Evolutionary conservation across 495 filamentous ascomycete genomes (phyloP), one percentile per base, ranked within the genome.

Genomic region (Penicillium longicatenatum): DNA sequence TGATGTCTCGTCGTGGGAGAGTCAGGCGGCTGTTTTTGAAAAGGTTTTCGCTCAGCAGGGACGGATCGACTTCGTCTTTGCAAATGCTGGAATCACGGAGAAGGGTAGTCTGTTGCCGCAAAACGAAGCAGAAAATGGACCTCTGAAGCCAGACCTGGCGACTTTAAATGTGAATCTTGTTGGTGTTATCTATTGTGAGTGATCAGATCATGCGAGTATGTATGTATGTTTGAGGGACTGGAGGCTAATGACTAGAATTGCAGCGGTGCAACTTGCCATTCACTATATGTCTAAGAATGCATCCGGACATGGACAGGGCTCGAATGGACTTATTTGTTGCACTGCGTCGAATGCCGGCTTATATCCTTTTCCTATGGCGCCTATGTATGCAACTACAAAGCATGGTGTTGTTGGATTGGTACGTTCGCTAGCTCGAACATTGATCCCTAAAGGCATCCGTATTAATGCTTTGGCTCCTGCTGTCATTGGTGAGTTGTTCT

Each of bases 311-410:
- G 22, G 29, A 39, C 0, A 52, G 58, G 48, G 68, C 17, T 55
- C 58, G 11, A 73, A 75, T 20, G 82, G 82, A 0, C 70, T 68
- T 10, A 79, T 85, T 29, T 74, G 84, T 42, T 85, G 82, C 69
- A 84, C 82, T 3, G 76, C 81, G 0, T 83, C 80, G 3, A 84
- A 83, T 65, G 82, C 79, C 6, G 82, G 82, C 1, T 45, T 84
- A 8, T 84, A 85, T 49, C 73, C 81, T 0, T 82, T 85, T 55
- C 78, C 82, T 2, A 72, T 78, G n/a, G 78, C 80, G 5, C 83
- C 83, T 3, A 52, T 84, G 2, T 86, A 86, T 53, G 73, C 78
- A 1, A 70, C 75, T 12, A 74, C 78, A 20, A 86, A 86, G 58
- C 67, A 74, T 33, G 83, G 71, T 16, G 68, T 86, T 2, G 65